A percentile compares a stretch with the other conserved stretches of the same genome.
Evolutionary conservation across 805 yeast species (phyloP).

Genomic region (Yamadazyma laniorum): DNA sequence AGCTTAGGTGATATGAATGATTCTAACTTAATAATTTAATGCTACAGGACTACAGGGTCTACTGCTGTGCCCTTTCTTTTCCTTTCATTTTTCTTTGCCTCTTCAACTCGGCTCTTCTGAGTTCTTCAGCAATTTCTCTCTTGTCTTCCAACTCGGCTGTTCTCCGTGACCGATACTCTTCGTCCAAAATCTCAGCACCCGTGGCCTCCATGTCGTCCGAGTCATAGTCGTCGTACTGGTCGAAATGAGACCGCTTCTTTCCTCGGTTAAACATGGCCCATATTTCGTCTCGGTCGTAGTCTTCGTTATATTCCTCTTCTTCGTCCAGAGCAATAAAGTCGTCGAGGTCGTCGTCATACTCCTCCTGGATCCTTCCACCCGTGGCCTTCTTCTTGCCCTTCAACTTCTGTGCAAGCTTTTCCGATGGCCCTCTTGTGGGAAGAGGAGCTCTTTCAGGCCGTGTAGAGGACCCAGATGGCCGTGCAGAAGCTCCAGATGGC

Average conservation of each 20-base stretch:
- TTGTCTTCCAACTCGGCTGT: constrained; percentile 76
- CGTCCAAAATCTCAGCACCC: constrained; percentile 83
- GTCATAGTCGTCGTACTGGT: constrained; percentile 38
- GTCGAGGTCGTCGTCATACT: constrained; percentile 21
- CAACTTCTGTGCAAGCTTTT: constrained; percentile 48
- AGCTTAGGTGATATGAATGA: too few relatives aligned
- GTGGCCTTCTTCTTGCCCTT: constrained; percentile 20
- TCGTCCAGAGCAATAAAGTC: constrained; percentile 60
- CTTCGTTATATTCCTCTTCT: constrained; percentile 43
- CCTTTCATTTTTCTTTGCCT: constrained; percentile 17
- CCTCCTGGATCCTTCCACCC: constrained; percentile 1
- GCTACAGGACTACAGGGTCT: too few relatives aligned
- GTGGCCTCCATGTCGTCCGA: constrained; percentile 91
- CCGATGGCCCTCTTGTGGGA: constrained; percentile 58
- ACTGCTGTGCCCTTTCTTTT: too few relatives aligned
- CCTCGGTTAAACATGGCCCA: constrained; percentile 83
- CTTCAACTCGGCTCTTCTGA: constrained; percentile 33
- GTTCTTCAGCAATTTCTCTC: constrained; percentile 63
- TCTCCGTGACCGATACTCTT: constrained; percentile 67
- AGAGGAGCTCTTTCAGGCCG: constrained; percentile 27
- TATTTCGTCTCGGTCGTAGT: constrained; percentile 80
- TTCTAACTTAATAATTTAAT: too few relatives aligned
- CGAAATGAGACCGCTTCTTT: constrained; percentile 46
- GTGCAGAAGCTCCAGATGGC: neutral
- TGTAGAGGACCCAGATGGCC: neutral